These are phyloP conservation scores for Colletotrichum filicis DNA, from an alignment of 2,329 filamentous ascomycete species.

Conservation along the genomic window DNA sequence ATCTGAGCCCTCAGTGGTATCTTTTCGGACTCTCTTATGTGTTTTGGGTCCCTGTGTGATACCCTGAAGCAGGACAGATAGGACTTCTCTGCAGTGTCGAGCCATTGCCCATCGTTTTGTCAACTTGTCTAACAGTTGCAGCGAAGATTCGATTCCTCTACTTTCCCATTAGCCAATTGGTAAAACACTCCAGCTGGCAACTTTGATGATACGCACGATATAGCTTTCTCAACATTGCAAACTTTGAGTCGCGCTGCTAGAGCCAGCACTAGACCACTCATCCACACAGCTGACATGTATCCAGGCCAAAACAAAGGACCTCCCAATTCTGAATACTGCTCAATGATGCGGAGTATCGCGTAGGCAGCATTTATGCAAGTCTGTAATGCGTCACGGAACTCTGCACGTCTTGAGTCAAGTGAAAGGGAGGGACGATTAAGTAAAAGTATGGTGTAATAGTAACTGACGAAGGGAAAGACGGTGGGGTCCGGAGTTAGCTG, in stretches of 20 bases:
- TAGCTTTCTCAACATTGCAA: not conserved
- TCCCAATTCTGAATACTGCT: conserved; percentile 1
- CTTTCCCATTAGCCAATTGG: not conserved
- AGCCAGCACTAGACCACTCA: conserved; percentile 48
- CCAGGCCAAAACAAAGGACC: conserved; percentile 45
- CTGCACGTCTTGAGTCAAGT: conserved; percentile 30
- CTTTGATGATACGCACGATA: not conserved
- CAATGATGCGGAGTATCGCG: conserved; percentile 10
- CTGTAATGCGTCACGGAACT: conserved; percentile 27
- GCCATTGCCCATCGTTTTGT: conserved; percentile 21
- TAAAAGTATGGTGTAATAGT: conserved; percentile 46
- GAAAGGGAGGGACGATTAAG: conserved; percentile 49
- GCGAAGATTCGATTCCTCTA: conserved; percentile 8
- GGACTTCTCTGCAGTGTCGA: conserved; percentile 27
- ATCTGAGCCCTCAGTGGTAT: not conserved
- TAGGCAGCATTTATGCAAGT: conserved; percentile 22
- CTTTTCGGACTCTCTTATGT: conserved; percentile 1
- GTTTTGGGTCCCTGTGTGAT: not conserved
- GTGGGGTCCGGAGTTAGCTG: conserved; percentile 14
- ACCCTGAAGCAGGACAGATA: conserved; percentile 7
- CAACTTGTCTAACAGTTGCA: conserved; percentile 11
- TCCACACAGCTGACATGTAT: conserved; percentile 48
- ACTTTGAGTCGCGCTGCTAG: conserved; percentile 39
- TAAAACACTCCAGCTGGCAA: not conserved
- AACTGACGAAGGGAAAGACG: conserved; percentile 33